Percentiles rank a stretch among this genome's conserved stretches.
These are phyloP conservation scores for Punica granatum DNA, from an alignment of 345 rosid species.

Conservation along the genomic window DNA sequence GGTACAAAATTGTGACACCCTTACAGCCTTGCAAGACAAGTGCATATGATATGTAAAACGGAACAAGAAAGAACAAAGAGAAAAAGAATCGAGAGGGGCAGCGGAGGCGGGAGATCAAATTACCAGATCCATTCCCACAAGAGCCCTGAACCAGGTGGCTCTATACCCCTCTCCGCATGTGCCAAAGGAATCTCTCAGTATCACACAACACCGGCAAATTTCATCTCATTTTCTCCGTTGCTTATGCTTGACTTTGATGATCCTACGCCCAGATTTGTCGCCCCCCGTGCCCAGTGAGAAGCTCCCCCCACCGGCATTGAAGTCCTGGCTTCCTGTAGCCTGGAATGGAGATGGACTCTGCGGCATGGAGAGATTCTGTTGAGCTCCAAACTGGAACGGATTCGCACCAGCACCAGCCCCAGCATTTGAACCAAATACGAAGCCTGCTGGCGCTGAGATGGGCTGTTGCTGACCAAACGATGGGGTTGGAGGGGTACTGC, in stretches of 20 bases:
- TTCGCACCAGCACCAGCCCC: neutral
- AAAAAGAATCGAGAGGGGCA: neutral
- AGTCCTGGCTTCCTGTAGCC: conserved; percentile 55
- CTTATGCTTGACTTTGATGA: conserved; percentile 32
- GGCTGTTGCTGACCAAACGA: conserved; percentile 45
- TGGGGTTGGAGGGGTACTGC: conserved; percentile 27
- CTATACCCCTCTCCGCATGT: neutral
- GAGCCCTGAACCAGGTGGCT: neutral
- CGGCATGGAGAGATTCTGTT: conserved; percentile 27
- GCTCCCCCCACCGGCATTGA: conserved; percentile 66
- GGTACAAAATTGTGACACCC: conserved; percentile 4
- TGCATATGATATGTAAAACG: neutral
- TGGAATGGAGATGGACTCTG: conserved; percentile 55
- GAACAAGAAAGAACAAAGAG: neutral
- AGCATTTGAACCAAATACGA: conserved; percentile 1
- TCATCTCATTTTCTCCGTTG: conserved; percentile 39
- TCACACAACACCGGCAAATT: neutral
- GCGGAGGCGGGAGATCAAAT: neutral
- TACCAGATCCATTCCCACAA: neutral
- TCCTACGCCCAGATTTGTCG: conserved; percentile 60
- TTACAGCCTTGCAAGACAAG: neutral
- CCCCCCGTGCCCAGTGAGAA: conserved; percentile 68
- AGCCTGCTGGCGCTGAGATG: conserved; percentile 25
- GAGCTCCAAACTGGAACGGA: conserved; percentile 62
- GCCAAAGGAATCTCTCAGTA: neutral